Conservation (phyloP, 2,329 filamentous ascomycete species). For the Teratosphaeria destructans region DNA sequence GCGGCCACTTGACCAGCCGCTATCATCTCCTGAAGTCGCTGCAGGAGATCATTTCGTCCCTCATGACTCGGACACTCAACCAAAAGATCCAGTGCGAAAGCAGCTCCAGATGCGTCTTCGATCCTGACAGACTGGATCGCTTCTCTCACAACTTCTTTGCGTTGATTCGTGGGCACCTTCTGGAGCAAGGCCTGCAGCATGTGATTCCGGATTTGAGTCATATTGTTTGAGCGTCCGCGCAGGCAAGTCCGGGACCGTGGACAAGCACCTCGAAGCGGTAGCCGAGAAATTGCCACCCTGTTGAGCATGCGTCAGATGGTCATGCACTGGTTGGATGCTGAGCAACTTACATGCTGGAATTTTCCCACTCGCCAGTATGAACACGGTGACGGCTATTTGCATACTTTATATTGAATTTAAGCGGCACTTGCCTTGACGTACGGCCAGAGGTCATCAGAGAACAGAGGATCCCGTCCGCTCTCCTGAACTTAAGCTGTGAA, state of each 20-base stretch:
- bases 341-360: background rate
- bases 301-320: background rate
- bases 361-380: too few species aligned
- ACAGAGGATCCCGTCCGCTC: too few species aligned
- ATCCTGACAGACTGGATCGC: background rate
- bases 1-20: background rate
- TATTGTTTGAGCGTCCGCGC: background rate
- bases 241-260: background rate
- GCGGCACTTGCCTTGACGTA: too few species aligned
- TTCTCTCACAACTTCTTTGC: slow-evolving; percentile 8
- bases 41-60: background rate
- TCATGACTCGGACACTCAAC: slow-evolving; percentile 5
- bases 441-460: too few species aligned
- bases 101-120: background rate
- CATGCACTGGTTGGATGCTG: background rate
- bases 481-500: too few species aligned
- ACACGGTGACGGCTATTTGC: too few species aligned
- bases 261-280: background rate
- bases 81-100: slow-evolving; percentile 1
- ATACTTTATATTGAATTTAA: too few species aligned
- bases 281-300: background rate
- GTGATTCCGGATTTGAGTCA: background rate
- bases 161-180: slow-evolving; percentile 11
- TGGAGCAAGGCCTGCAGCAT: slow-evolving; percentile 9
- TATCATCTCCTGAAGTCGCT: slow-evolving; percentile 1